Percentiles rank a stretch among this genome's conserved stretches.
Conservation (phyloP, 2,329 filamentous ascomycete species). For the Fusarium subglutinans region DNA sequence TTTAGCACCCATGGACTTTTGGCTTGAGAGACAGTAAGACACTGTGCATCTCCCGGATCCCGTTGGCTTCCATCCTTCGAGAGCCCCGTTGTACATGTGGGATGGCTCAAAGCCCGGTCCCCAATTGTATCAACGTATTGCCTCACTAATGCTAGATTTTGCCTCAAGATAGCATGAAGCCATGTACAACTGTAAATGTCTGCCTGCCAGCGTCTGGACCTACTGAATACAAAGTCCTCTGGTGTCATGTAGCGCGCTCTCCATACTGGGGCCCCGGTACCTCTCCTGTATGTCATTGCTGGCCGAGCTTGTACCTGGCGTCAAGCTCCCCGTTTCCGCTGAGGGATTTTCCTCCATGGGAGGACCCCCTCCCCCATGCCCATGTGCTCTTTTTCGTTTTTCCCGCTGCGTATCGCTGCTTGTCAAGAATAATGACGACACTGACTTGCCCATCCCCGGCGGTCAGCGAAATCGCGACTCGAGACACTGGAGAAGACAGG, state of each 20-base stretch:
- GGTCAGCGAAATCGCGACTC: conserved; percentile 44
- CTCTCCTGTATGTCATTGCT: conserved; percentile 41
- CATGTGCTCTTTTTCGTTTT: conserved; percentile 31
- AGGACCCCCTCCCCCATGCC: conserved; percentile 26
- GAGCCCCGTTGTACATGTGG: conserved; percentile 6
- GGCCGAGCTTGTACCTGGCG: conserved; percentile 32
- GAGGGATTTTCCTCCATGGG: conserved; percentile 43
- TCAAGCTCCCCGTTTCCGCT: conserved; percentile 32
- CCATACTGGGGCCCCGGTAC: conserved; percentile 35
- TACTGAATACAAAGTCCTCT: conserved; percentile 21
- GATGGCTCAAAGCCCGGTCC: conserved; percentile 25
- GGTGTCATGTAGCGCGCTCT: conserved; percentile 22
- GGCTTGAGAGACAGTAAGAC: conserved; percentile 12
- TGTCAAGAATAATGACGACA: conserved; percentile 40
- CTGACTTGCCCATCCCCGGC: conserved; percentile 36
- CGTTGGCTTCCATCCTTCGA: conserved; percentile 26
- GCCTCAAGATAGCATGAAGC: conserved; percentile 24
- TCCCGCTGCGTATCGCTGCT: conserved; percentile 31
- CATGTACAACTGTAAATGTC: conserved; percentile 17
- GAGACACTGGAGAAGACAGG: conserved; percentile 32
- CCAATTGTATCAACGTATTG: conserved; percentile 9
- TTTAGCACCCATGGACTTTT: conserved; percentile 2
- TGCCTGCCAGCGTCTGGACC: conserved; percentile 7
- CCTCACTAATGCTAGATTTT: conserved; percentile 25
- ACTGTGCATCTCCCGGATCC: conserved; percentile 40